Evolutionary conservation across 306 rosid species (phyloP), one percentile per base, ranked within the genome.

Genomic region (Oxytropis ochrocephala): DNA sequence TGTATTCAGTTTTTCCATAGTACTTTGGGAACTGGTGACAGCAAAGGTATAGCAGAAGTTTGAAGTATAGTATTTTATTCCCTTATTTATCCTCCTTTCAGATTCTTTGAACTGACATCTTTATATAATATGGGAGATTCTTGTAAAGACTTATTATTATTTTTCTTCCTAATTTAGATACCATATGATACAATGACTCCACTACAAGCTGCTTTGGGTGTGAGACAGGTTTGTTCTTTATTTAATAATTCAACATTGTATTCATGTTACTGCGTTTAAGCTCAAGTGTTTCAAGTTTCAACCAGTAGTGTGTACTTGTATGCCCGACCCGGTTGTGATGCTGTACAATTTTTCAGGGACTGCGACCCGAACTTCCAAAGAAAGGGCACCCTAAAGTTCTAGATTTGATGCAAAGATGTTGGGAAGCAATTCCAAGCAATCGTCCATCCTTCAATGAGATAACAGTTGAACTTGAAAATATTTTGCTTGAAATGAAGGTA

Each of bases 201-300:
- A n/a, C 75, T 95, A 49, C 99, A 95, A 91, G 99, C 99, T 69
- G 99, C 99, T 51, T 83, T 95, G 81, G 97, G 99, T 75, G 99
- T 95, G 75, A 89, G 99, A 91, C 97, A 95, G 99, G 99, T 94
- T 75, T 81, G 88, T 39, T 41, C 54, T 68, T 27, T n/a, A 27
- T 60, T 36, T 56, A 74, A n/a, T n/a, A n/a, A n/a, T n/a, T n/a
- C n/a, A n/a, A 14, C 10, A 8, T 30, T 58, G 46, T 52, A 29
- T 51, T 61, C 16, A 17, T 51, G 62, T 35, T 17, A 7, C 12
- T 79, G 46, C 24, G 53, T 56, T 35, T 13, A n/a, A 35, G 58
- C 38, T 62, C 27, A 24, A 50, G 44, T 75, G 32, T 59, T 24
- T 24, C 29, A 24, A 1, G 29, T 24, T 24, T 58, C 66, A 67